phyloP scores from a whole-genome alignment of 2,329 filamentous ascomycete genomes.

The Leptodontidium sp. region DNA sequence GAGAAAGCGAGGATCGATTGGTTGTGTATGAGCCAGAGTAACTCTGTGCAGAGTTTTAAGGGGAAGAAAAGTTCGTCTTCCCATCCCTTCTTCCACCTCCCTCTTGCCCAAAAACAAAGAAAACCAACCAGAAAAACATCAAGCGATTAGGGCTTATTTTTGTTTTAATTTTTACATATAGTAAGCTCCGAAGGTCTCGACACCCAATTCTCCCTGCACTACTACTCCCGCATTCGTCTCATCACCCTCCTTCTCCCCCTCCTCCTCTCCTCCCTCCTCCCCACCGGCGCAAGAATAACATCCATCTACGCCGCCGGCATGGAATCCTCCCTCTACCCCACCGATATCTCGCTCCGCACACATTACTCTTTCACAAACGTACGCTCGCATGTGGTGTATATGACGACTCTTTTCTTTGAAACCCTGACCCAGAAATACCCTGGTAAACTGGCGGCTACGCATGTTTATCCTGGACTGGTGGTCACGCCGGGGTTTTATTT shows the following conservation, averaged over 20 bases:
- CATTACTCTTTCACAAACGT: slow-evolving; percentile 44
- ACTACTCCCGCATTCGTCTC: slow-evolving; percentile 47
- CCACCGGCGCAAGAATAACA: slow-evolving; percentile 38
- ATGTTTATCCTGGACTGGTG: slow-evolving; percentile 49
- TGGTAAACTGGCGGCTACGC: slow-evolving; percentile 42
- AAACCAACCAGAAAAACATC: not conserved
- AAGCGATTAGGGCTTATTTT: not conserved
- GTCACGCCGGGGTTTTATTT: slow-evolving; percentile 44
- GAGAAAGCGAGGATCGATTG: slow-evolving; percentile 45
- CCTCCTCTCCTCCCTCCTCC: slow-evolving; percentile 36
- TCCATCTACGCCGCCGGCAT: slow-evolving; percentile 46
- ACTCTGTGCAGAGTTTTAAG: slow-evolving; percentile 36
- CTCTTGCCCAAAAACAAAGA: too few species aligned
- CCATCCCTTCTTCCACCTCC: not conserved
- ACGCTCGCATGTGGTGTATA: slow-evolving; percentile 45
- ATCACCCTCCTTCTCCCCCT: slow-evolving; percentile 43
- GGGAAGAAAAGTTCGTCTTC: slow-evolving; percentile 34
- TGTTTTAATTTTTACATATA: slow-evolving; percentile 14
- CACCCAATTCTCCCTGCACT: slow-evolving; percentile 43
- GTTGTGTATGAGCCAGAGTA: slow-evolving; percentile 46
- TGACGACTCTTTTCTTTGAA: slow-evolving; percentile 48
- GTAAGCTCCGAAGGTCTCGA: slow-evolving; percentile 48
- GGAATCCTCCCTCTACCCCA: slow-evolving; percentile 42
- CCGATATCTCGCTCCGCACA: slow-evolving; percentile 37
- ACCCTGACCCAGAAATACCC: slow-evolving; percentile 42